phyloP scores from a whole-genome alignment of 768 basidiomycete genomes.

The Austroboletus festivus region DNA sequence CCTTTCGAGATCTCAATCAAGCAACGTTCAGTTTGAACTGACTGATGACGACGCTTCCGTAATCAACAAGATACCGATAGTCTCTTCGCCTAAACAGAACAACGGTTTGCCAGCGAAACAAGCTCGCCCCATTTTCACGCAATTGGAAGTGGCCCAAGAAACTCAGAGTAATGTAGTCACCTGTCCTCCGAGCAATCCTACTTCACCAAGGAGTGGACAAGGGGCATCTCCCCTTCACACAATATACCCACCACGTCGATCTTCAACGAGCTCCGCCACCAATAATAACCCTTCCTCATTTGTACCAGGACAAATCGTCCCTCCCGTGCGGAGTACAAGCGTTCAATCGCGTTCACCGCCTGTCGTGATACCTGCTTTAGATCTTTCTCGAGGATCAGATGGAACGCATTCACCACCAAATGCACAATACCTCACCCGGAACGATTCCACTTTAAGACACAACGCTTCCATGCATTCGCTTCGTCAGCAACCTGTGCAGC shows the following conservation, averaged over 20 bases:
- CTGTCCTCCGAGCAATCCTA: conserved; percentile 3
- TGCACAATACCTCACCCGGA: conserved; percentile 6
- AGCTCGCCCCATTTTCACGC: conserved; percentile 1
- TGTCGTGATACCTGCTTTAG: conserved; percentile 21
- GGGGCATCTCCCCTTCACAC: conserved; percentile 18
- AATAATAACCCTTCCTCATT: conserved; percentile 33
- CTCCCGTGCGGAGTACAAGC: conserved; percentile 40
- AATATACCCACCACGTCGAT: conserved; percentile 22
- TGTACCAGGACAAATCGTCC: conserved; percentile 34
- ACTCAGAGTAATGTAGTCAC: conserved; percentile 1
- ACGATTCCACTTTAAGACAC: conserved; percentile 16
- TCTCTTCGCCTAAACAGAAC: conserved; percentile 5
- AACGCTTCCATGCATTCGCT: conserved; percentile 27
- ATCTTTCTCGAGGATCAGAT: conserved; percentile 17
- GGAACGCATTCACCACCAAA: conserved; percentile 15
- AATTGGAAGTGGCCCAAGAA: conserved; percentile 4
- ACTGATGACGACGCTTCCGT: not conserved
- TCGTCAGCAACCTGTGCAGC: conserved; percentile 27
- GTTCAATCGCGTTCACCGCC: conserved; percentile 25
- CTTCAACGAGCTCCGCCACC: conserved; percentile 17
- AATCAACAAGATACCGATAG: not conserved
- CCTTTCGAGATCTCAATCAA: conserved; percentile 3
- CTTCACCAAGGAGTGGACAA: conserved; percentile 12
- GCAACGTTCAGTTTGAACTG: not conserved
- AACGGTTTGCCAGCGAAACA: conserved; percentile 2